These are phyloP conservation scores for Agrostemma githago DNA, from an alignment of 148 eudicot species.

Conservation along the genomic window DNA sequence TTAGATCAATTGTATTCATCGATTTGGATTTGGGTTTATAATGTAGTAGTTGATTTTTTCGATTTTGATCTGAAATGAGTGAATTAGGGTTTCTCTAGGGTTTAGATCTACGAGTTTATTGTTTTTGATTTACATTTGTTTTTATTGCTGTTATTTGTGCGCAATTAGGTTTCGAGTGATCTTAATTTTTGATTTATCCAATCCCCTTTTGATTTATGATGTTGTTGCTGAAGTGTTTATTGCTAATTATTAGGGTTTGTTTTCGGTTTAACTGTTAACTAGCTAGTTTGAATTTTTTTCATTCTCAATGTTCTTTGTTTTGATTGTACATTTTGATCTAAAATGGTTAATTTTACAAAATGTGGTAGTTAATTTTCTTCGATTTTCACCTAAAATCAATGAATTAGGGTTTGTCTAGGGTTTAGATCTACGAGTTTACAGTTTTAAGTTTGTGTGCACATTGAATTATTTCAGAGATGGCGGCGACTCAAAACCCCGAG, in stretches of 20 bases:
- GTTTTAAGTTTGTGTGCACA: background rate
- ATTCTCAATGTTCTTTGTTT: too few species aligned
- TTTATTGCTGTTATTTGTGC: background rate
- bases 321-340: too few species aligned
- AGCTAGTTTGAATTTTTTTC: too few species aligned
- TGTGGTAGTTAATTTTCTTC: too few species aligned
- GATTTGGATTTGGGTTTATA: background rate
- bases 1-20: background rate
- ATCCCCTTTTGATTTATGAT: too few species aligned
- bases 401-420: too few species aligned
- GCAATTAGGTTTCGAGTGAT: background rate
- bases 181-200: too few species aligned
- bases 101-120: constrained; percentile 22
- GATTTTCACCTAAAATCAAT: too few species aligned
- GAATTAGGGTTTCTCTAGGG: constrained; percentile 19
- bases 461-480: constrained; percentile 47
- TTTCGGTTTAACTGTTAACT: background rate
- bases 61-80: constrained; percentile 12
- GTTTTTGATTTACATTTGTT: background rate
- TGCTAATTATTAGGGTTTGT: background rate
- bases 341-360: too few species aligned
- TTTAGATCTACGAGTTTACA: background rate
- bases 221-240: background rate
- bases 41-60: background rate
- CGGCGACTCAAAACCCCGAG: constrained; percentile 34